Conservation (phyloP, 2,329 filamentous ascomycete species). For the Tolypocladium cylindrosporum region DNA sequence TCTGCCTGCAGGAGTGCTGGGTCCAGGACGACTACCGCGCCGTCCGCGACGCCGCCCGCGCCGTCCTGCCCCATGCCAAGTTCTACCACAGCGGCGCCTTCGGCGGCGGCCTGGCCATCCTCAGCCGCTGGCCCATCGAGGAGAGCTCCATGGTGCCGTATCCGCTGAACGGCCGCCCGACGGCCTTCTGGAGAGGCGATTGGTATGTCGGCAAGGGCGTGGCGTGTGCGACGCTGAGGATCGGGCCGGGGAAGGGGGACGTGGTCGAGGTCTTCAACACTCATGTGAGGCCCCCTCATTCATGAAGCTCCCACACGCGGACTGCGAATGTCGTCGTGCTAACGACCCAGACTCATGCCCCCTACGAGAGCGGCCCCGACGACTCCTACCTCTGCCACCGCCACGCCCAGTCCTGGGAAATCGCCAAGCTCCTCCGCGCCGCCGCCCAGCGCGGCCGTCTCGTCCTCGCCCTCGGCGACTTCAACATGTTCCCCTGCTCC, state of each 20-base stretch:
- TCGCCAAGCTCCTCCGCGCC: conserved; percentile 76
- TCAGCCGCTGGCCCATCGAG: conserved; percentile 87
- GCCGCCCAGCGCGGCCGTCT: conserved; percentile 74
- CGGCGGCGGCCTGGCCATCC: conserved; percentile 77
- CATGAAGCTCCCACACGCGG: too few species aligned
- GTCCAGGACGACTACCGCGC: conserved; percentile 72
- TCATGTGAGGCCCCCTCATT: conserved; percentile 45
- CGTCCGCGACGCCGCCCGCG: conserved; percentile 63
- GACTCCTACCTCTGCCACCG: conserved; percentile 88
- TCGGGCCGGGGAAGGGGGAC: conserved; percentile 53
- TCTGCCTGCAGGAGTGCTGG: conserved; percentile 94
- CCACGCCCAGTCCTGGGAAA: conserved; percentile 89
- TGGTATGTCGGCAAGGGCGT: conserved; percentile 97
- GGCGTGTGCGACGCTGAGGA: conserved; percentile 69
- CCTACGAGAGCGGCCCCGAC: conserved; percentile 69
- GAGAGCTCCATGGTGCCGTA: conserved; percentile 81
- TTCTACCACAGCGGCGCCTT: conserved; percentile 89
- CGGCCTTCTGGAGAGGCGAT: conserved; percentile 87
- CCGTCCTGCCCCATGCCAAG: conserved; percentile 79
- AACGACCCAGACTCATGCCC: conserved; percentile 55
- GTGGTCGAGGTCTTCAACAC: conserved; percentile 87
- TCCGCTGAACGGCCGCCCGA: conserved; percentile 85
- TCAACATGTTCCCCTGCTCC: conserved; percentile 89
- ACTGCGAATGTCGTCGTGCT: background rate
- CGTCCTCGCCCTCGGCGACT: conserved; percentile 81